phyloP scores from a whole-genome alignment of 768 basidiomycete genomes.

The Pleurotus sapidus region DNA sequence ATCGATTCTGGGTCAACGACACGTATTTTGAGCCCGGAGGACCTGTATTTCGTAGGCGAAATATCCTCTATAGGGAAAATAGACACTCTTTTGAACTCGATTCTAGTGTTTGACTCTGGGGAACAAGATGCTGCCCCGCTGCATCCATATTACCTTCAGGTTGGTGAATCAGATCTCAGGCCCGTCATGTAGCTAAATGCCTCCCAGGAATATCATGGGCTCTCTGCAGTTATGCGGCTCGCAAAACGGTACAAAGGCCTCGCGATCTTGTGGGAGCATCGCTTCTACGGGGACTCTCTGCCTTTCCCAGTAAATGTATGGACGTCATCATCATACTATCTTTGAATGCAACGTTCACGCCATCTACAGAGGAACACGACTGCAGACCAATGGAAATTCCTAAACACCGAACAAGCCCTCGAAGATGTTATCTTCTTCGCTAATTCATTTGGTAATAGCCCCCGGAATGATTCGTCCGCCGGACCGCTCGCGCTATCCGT shows the following conservation, averaged over 20 bases:
- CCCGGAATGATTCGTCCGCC: slow-evolving; percentile 8
- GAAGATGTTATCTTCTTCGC: slow-evolving; percentile 51
- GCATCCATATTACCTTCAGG: slow-evolving; percentile 47
- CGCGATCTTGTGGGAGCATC: slow-evolving; percentile 50
- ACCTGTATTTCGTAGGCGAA: slow-evolving; percentile 40
- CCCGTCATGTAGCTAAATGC: background rate
- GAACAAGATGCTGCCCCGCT: slow-evolving; percentile 48
- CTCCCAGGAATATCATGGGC: slow-evolving; percentile 42
- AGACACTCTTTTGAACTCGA: background rate
- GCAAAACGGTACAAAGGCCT: slow-evolving; percentile 44
- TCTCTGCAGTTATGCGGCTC: slow-evolving; percentile 44
- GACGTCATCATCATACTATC: background rate
- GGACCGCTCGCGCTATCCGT: slow-evolving; percentile 18
- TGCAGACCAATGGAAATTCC: slow-evolving; percentile 41
- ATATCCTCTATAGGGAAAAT: background rate
- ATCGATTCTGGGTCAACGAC: slow-evolving; percentile 48
- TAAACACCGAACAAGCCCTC: slow-evolving; percentile 47
- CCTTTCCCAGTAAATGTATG: slow-evolving; percentile 46
- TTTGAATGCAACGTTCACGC: background rate
- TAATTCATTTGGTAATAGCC: slow-evolving; percentile 26
- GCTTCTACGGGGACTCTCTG: slow-evolving; percentile 44
- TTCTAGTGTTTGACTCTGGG: slow-evolving; percentile 48
- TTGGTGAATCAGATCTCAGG: slow-evolving; percentile 6
- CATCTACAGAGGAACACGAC: slow-evolving; percentile 39
- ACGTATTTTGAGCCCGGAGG: slow-evolving; percentile 46